Evolutionary conservation across 2,329 filamentous ascomycete genomes (phyloP), one percentile per base, ranked within the genome.

Genomic region (Cladosporium colombiae): DNA sequence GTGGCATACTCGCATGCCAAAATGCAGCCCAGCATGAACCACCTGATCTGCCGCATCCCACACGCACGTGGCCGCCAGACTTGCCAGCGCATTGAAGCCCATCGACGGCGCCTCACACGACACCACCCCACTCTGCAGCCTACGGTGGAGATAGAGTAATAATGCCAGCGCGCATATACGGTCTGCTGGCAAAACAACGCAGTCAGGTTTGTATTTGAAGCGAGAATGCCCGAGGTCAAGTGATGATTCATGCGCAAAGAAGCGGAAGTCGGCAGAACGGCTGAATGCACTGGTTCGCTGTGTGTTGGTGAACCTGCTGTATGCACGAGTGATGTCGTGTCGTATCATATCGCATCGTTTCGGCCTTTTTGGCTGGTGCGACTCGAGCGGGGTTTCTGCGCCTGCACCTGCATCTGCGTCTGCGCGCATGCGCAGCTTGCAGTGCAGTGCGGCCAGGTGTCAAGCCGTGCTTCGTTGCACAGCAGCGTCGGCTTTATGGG

Each of bases 381-480:
- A 59, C 56, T 59, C 56, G 37, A 46, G 56, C 37, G 56, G 56
- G 56, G 56, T 59, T 46, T 59, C 33, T 59, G 35, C 33, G 25
- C 46, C 46, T 50, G 46, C 46, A 27, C 11, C 25, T 23, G 23
- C 49, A 21, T 53, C 50, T 29, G 50, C 50, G 16, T 8, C 40
- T 29, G 50, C 25, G 50, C 50, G 50, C 50, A 31, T 53, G 50
- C 50, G 29, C 50, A 31, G 50, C 25, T 27, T 23, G 46, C 50
- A 31, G 50, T 53, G 25, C 27, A 33, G 50, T 33, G 23, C 56
- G 21, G 61, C 61, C 61, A 63, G 50, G 61, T 56, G 61, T 63
- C 61, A 63, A 56, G 61, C 50, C 40, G 61, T 63, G 61, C 50
- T 63, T 63, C 61, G 61, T 56, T 33, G 50, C 50, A 56, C 61